Evolutionary conservation across 306 rosid species (phyloP), one percentile per base, ranked within the genome.

Genomic region (Corylus avellana): DNA sequence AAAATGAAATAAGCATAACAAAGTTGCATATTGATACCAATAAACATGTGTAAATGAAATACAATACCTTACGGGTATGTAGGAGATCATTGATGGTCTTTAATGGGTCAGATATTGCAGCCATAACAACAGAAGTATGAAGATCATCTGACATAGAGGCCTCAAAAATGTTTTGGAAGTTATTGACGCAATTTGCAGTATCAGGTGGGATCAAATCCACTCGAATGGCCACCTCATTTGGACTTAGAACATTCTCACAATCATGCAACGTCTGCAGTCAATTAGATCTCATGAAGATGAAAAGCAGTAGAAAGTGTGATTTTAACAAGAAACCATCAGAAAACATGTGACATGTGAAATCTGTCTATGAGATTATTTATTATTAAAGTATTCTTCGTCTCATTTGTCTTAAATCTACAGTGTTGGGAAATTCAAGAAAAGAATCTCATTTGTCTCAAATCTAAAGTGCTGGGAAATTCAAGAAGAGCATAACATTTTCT

Each of bases 81-180:
- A 95, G 85, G 77, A 95, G 86, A 87, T 95, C 99, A 80, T 95
- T 95, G 57, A 91, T 90, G 71, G 81, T 85, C 84, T 95, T 95
- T 74, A 95, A 85, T 51, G 98, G 98, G 44, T 93, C 99, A 73
- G 97, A 93, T 42, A 95, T 73, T 57, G 92, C 91, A 48, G 97
- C 97, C 79, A 95, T 86, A 64, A 89, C 93, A 76, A 85, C 97
- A 37, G 97, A 77, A 76, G 98, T 93, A 82, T 89, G 98, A 86
- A 95, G 92, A 87, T 95, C 98, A 85, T 93, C 99, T 0, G 94
- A 90, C 97, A 95, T 93, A 47, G 99, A 93, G 75, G 92, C 79
- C 82, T 82, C 62, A 76, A 91, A 90, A 82, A 84, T 84, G 77
- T 85, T 82, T 25, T 82, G 82, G 77, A 92, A 90, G 75, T 79